Conservation (phyloP, 116 monocot genomes). For the Thalassia testudinum region DNA sequence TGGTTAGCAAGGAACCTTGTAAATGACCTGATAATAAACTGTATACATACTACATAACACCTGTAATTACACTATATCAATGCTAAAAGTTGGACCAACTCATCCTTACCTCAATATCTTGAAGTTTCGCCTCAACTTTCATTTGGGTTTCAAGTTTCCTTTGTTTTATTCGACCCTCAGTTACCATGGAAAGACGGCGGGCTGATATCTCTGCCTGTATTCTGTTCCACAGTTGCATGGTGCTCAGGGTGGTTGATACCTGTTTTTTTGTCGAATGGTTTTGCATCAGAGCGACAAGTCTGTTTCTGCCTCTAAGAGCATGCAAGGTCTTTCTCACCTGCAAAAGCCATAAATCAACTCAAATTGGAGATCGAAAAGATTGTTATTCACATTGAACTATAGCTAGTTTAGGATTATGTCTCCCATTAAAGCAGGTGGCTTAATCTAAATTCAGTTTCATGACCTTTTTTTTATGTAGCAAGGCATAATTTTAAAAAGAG, state of each 20-base stretch:
- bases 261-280: slow-evolving; percentile 34
- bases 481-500: no score
- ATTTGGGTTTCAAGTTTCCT: slow-evolving; percentile 63
- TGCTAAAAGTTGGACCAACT: no score
- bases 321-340: slow-evolving; percentile 56
- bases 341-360: neutral
- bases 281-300: slow-evolving; percentile 27
- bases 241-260: slow-evolving; percentile 26
- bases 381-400: no score
- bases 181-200: slow-evolving; percentile 57
- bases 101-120: slow-evolving; percentile 59
- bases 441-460: no score
- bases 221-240: slow-evolving; percentile 52
- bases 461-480: no score
- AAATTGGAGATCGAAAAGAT: no score
- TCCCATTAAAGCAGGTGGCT: no score
- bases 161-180: slow-evolving; percentile 57
- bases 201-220: slow-evolving; percentile 58
- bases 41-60: no score
- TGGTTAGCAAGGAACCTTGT: no score
- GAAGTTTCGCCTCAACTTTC: slow-evolving; percentile 78
- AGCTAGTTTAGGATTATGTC: no score
- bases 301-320: slow-evolving; percentile 30
- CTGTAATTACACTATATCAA: no score
- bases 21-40: neutral